A percentile compares a stretch with the other conserved stretches of the same genome.
These are phyloP conservation scores for Metroxylon sagu DNA, from an alignment of 176 grass and related monocot species.

Conservation along the genomic window DNA sequence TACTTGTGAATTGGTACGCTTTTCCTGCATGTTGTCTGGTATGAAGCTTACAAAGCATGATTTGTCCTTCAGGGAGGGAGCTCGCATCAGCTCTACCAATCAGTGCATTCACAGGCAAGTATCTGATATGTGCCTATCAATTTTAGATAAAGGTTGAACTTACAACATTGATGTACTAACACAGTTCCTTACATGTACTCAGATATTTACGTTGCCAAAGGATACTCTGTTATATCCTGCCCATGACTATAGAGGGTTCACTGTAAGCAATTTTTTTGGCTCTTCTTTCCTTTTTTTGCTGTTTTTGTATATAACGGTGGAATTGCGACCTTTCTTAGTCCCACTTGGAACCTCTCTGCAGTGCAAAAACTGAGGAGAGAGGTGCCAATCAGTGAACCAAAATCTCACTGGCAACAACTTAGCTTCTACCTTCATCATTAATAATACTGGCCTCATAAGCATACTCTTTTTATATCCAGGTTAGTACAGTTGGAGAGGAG, in stretches of 20 bases:
- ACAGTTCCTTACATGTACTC: constrained; percentile 6
- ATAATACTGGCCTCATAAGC: too few relatives aligned
- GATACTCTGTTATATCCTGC: constrained; percentile 84
- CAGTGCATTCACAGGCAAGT: constrained; percentile 96
- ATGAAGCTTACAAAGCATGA: too few relatives aligned
- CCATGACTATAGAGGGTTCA: constrained; percentile 97
- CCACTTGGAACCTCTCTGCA: too few relatives aligned
- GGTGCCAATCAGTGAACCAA: too few relatives aligned
- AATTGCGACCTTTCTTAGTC: too few relatives aligned
- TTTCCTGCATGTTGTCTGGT: too few relatives aligned
- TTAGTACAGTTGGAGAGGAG: constrained; percentile 91
- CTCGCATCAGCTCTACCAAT: constrained; percentile 54
- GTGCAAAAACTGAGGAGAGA: too few relatives aligned
- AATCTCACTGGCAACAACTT: too few relatives aligned
- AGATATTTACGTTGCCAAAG: constrained; percentile 85
- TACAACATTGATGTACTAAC: not conserved
- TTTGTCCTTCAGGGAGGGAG: constrained; percentile 64
- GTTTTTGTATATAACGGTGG: not conserved
- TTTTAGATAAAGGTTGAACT: not conserved
- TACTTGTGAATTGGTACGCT: too few relatives aligned
- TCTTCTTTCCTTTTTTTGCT: not conserved
- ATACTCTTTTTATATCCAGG: constrained; percentile 22
- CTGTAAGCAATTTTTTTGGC: constrained; percentile 29
- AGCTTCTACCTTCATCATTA: too few relatives aligned
- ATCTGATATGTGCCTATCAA: constrained; percentile 1